Percentiles rank a stretch among this genome's conserved stretches.
Evolutionary conservation across 805 yeast species (phyloP).

Genomic region (Pichia heedii): DNA sequence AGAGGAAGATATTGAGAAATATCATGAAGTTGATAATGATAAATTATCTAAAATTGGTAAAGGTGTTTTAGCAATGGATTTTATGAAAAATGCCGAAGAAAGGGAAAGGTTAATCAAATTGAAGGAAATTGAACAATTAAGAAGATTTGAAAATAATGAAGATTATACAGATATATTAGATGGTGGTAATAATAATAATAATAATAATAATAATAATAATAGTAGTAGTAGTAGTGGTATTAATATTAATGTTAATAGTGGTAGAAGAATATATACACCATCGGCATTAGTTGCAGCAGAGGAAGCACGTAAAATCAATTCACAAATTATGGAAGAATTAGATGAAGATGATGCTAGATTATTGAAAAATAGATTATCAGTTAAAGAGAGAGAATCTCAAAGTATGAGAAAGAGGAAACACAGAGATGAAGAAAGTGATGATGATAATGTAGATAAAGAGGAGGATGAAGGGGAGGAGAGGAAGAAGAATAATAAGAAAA

Average conservation of each 20-base stretch:
- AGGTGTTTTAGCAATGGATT: constrained; percentile 90
- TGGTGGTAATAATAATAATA: constrained; percentile 34
- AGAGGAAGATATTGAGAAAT: constrained; percentile 39
- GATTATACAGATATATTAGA: constrained; percentile 31
- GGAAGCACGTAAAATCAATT: constrained; percentile 29
- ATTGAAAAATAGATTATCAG: constrained; percentile 32
- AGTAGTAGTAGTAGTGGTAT: constrained; percentile 42
- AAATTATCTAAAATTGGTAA: constrained; percentile 51
- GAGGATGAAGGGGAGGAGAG: constrained; percentile 14
- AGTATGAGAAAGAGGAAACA: constrained; percentile 2
- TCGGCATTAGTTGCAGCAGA: constrained; percentile 34
- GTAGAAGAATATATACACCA: constrained; percentile 78
- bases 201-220: constrained; percentile 57
- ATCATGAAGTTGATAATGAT: constrained; percentile 30
- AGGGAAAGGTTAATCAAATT: constrained; percentile 52
- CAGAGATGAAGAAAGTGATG: neutral
- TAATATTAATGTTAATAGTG: constrained; percentile 51
- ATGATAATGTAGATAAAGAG: constrained; percentile 1
- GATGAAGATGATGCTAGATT: constrained; percentile 42
- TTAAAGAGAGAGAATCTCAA: constrained; percentile 10
- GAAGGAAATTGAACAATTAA: constrained; percentile 41
- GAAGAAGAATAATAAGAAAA: neutral
- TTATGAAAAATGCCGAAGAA: constrained; percentile 85
- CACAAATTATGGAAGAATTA: constrained; percentile 34
- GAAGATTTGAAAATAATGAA: constrained; percentile 35